These are phyloP conservation scores for Sclerotinia borealis DNA, from an alignment of 2,329 filamentous ascomycete genomes.

Conservation along the genomic window DNA sequence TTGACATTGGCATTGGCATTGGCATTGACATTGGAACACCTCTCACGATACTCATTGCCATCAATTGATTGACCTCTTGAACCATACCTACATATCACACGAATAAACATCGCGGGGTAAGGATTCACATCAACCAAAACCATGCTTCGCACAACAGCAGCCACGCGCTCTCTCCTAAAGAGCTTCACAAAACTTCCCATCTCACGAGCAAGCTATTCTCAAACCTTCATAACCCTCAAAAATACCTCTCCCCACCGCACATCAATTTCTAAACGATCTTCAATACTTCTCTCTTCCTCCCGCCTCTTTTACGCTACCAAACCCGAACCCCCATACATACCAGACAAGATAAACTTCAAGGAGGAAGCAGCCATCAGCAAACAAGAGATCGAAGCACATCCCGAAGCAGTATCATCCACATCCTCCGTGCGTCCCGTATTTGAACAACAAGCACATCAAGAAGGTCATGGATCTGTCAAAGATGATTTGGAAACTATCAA, in stretches of 20 bases:
- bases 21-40: conserved; percentile 8
- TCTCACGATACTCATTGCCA: conserved; percentile 1
- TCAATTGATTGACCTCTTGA: conserved; percentile 16
- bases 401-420: conserved; percentile 52
- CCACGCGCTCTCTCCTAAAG: conserved; percentile 28
- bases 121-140: conserved; percentile 17
- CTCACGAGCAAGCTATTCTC: conserved; percentile 24
- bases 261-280: conserved; percentile 24
- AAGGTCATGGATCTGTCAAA: conserved; percentile 46
- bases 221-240: conserved; percentile 24
- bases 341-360: conserved; percentile 45
- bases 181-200: conserved; percentile 25
- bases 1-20: background rate
- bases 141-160: conserved; percentile 30
- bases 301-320: conserved; percentile 42
- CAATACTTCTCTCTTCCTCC: conserved; percentile 22
- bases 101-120: conserved; percentile 23
- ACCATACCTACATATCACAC: background rate
- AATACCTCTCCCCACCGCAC: conserved; percentile 18
- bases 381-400: conserved; percentile 51
- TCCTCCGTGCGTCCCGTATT: conserved; percentile 50
- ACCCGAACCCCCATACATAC: conserved; percentile 24
- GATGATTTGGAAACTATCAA: conserved; percentile 57
- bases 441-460: conserved; percentile 33
- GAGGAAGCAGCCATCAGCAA: conserved; percentile 49